A percentile compares a stretch with the other conserved stretches of the same genome.
Conservation (phyloP, 257 asterid genomes). For the Knoxia roxburghii region DNA sequence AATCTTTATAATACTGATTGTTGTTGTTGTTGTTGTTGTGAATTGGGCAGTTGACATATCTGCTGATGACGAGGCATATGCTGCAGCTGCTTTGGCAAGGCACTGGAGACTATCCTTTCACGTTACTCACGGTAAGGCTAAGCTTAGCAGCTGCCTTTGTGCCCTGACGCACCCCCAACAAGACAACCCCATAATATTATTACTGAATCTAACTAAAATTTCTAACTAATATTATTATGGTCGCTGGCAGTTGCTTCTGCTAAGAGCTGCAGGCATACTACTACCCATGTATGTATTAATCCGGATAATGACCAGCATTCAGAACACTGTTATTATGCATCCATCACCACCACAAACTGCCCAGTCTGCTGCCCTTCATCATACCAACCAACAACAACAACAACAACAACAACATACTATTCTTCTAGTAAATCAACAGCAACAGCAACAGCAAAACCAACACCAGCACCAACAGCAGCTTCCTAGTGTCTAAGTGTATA, state of each 20-base stretch:
- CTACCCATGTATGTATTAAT: conserved; percentile 73
- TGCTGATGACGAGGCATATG: conserved; percentile 46
- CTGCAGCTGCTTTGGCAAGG: conserved; percentile 44
- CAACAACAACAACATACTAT: too few species aligned
- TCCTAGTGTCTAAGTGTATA: background rate
- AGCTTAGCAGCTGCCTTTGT: too few species aligned
- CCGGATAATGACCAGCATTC: conserved; percentile 48
- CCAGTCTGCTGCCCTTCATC: too few species aligned
- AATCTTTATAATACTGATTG: too few species aligned
- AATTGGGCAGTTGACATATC: conserved; percentile 41
- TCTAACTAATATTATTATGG: too few species aligned
- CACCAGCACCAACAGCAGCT: too few species aligned
- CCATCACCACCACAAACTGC: conserved; percentile 31
- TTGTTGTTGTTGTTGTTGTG: too few species aligned
- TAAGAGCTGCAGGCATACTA: conserved; percentile 59
- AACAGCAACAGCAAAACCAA: too few species aligned
- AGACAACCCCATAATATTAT: too few species aligned
- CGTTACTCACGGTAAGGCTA: conserved; percentile 73
- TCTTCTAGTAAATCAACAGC: background rate
- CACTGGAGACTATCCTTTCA: conserved; percentile 54
- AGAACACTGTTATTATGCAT: conserved; percentile 30
- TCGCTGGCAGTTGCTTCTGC: conserved; percentile 50
- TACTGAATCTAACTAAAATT: too few species aligned
- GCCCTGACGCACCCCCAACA: too few species aligned
- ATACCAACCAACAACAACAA: too few species aligned